phyloP scores from a whole-genome alignment of 257 asterid genomes.

The Solanum chilense region DNA sequence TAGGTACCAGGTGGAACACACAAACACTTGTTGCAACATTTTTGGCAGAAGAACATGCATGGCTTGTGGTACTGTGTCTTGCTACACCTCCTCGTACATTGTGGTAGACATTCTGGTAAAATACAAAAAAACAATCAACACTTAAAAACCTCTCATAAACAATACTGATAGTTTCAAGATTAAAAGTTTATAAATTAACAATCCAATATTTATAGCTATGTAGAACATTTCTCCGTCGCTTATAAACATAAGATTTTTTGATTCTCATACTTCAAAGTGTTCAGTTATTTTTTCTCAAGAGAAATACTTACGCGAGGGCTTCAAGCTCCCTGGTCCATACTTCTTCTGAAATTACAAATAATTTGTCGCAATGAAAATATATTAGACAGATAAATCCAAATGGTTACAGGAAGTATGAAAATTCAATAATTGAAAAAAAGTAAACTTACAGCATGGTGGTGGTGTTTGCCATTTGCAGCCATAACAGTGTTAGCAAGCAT shows the following conservation, averaged over 20 bases:
- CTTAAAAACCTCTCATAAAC: background rate
- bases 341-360: constrained; percentile 1
- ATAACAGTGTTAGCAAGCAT: constrained; percentile 6
- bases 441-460: constrained; percentile 17
- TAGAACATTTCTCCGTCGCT: background rate
- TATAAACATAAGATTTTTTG: background rate
- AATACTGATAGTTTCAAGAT: background rate
- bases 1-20: constrained; percentile 67
- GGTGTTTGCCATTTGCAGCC: constrained; percentile 19
- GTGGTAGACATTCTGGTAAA: constrained; percentile 20
- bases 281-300: background rate
- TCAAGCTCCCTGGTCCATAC: constrained; percentile 20
- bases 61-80: constrained; percentile 27
- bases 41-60: constrained; percentile 42
- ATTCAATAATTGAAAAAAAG: background rate
- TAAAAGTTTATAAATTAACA: background rate
- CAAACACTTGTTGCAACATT: constrained; percentile 46
- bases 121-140: background rate
- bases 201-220: background rate
- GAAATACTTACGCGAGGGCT: constrained; percentile 8
- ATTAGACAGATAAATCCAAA: background rate
- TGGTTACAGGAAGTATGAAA: background rate
- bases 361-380: background rate
- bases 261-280: background rate
- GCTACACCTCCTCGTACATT: constrained; percentile 37